Conservation (phyloP, 1,284 basidiomycete species). For the Ganoderma lucidum region DNA sequence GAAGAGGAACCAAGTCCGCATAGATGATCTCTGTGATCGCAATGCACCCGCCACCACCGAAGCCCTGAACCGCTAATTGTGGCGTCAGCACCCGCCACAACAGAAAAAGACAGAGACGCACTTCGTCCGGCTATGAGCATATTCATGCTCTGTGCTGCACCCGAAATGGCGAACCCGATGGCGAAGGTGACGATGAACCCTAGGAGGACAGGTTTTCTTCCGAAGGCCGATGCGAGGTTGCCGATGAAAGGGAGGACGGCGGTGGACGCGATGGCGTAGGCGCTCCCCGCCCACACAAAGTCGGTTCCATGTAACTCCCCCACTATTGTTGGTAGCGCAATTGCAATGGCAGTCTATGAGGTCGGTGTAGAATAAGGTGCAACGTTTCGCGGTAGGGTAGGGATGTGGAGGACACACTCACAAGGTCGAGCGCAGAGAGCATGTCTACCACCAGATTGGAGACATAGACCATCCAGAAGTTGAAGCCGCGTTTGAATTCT, state of each 20-base stretch:
- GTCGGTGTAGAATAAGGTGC: background rate
- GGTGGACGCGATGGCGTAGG: constrained; percentile 40
- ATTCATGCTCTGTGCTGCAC: constrained; percentile 45
- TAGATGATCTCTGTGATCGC: constrained; percentile 47
- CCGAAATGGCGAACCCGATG: constrained; percentile 46
- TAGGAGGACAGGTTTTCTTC: constrained; percentile 44
- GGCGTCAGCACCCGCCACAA: background rate
- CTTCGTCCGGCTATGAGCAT: constrained; percentile 41
- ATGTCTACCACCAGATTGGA: constrained; percentile 16
- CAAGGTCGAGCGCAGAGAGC: constrained; percentile 21
- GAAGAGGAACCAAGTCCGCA: constrained; percentile 51
- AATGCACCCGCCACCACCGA: constrained; percentile 51
- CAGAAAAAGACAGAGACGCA: background rate
- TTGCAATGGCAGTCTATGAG: constrained; percentile 42
- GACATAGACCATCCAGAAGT: constrained; percentile 18
- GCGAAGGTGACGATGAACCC: constrained; percentile 45
- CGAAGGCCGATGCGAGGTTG: constrained; percentile 41
- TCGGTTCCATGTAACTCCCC: constrained; percentile 40
- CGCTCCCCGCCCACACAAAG: constrained; percentile 41
- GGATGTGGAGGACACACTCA: background rate
- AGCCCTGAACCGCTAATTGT: constrained; percentile 49
- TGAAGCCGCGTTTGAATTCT: constrained; percentile 7
- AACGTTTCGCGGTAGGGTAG: no score
- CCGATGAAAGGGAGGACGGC: constrained; percentile 40
- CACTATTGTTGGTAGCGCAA: constrained; percentile 44